Base-by-base conservation (phyloP, 106 monocot genomes). In the Apostasia ramifera region DNA sequence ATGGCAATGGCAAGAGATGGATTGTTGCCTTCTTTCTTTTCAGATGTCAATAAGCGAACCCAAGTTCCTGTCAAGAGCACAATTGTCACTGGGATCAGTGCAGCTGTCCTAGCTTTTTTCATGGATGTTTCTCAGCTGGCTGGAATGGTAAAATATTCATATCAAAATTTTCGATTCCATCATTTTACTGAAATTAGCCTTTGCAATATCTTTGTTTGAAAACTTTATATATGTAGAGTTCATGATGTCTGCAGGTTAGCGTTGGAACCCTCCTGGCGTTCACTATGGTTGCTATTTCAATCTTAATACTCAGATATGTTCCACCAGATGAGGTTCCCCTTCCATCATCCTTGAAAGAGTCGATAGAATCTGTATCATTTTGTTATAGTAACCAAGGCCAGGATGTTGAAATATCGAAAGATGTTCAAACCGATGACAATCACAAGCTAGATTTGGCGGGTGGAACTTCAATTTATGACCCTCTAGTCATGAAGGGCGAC, bases 1-100 rank as follows among this genome's bases (percentile, higher is more conserved):
- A 91, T 95, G 94, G 91, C 94, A 45, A 95, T 95, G 94, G 83
- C 94, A 42, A 81, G 94, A 80, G 94, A 95, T 81, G 94, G 94
- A 59, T 74, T 95, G 49, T 70, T 95, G 75, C 94, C 91, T 8
- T 45, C 88, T 43, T 88, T 91, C 63, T 94, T 94, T 80, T 85
- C 90, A 2, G 85, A 95, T 62, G 76, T 95, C 8, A 88, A 86
- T 66, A 46, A 70, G 6, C 65, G 66, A 3, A 88, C 94, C 13
- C 91, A 91, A 82, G 91, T 95, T 71, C 94, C 94, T 40, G 88
- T 95, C 7, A 95, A 95, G 73, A 76, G 85, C 77, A 95, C 94
- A 51, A 72, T 95, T 42, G 53, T 88, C 14, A 91, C 91, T 15
- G 94, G 94, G 11, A 65, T 84, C 40, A 73, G 79, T 66, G 88